phyloP scores from a whole-genome alignment of 202 grass and related monocot species.

The Zoysia matrella region DNA sequence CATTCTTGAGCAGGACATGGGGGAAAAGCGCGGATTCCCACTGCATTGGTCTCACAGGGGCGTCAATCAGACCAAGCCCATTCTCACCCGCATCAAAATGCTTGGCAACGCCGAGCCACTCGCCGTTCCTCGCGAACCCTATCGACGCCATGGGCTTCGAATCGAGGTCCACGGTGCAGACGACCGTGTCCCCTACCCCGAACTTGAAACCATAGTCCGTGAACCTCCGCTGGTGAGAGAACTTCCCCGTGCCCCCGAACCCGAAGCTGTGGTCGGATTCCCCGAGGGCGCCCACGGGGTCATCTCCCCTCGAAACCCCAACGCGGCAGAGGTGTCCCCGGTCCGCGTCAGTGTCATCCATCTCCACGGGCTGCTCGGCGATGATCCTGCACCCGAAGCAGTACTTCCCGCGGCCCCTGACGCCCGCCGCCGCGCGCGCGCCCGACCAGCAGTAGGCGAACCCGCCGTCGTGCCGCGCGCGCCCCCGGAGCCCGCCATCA shows the following conservation, averaged over 20 bases:
- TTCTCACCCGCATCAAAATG: slow-evolving; percentile 50
- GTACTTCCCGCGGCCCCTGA: slow-evolving; percentile 61
- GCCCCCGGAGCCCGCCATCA: slow-evolving; percentile 47
- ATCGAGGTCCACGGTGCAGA: slow-evolving; percentile 69
- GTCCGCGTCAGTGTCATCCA: slow-evolving; percentile 54
- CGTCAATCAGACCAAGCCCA: slow-evolving; percentile 51
- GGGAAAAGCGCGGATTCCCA: slow-evolving; percentile 68
- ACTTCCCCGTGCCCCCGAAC: slow-evolving; percentile 68
- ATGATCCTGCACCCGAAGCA: slow-evolving; percentile 70
- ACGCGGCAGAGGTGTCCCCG: slow-evolving; percentile 68
- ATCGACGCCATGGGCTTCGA: slow-evolving; percentile 55
- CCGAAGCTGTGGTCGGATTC: slow-evolving; percentile 63
- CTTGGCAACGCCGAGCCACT: slow-evolving; percentile 51
- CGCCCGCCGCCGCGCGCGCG: slow-evolving; percentile 57
- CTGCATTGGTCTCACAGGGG: slow-evolving; percentile 27
- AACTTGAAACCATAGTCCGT: slow-evolving; percentile 33
- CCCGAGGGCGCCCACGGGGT: slow-evolving; percentile 57
- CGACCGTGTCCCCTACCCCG: slow-evolving; percentile 62
- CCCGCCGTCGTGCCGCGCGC: slow-evolving; percentile 55
- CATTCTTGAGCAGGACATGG: slow-evolving; percentile 73
- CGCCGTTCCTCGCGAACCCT: slow-evolving; percentile 62
- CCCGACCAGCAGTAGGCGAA: slow-evolving; percentile 84
- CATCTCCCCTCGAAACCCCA: slow-evolving; percentile 56
- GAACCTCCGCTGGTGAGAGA: slow-evolving; percentile 55
- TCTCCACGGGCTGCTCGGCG: slow-evolving; percentile 61